phyloP scores from a whole-genome alignment of 108 stramenopile species.

The Cyclotella distinguenda region DNA sequence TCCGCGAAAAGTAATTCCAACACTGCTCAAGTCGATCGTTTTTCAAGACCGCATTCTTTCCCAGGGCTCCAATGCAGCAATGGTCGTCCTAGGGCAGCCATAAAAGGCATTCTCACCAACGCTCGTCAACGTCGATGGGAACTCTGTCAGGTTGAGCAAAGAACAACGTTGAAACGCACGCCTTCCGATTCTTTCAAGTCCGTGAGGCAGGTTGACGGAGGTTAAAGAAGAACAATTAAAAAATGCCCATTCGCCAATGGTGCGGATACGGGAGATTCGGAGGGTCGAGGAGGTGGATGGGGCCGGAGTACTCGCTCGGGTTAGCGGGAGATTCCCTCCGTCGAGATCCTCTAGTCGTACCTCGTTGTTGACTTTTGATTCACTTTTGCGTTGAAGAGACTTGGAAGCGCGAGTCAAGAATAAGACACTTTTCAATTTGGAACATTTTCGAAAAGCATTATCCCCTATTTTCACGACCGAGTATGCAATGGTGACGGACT shows the following conservation, averaged over 20 bases:
- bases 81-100: constrained; percentile 32
- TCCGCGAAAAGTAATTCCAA: too few relatives aligned
- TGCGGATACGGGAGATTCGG: constrained; percentile 12
- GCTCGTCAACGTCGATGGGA: constrained; percentile 35
- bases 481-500: constrained; percentile 33
- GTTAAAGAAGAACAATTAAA: constrained; percentile 39
- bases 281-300: background rate
- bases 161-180: constrained; percentile 50
- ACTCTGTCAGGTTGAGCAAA: constrained; percentile 15
- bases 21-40: too few relatives aligned
- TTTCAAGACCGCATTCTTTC: constrained; percentile 5
- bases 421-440: constrained; percentile 25
- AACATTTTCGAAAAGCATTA: constrained; percentile 45
- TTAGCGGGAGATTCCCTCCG: background rate
- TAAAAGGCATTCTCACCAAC: constrained; percentile 51
- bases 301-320: background rate
- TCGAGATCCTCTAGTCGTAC: constrained; percentile 10
- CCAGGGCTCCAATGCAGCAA: constrained; percentile 20
- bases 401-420: constrained; percentile 11
- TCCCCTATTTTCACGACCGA: constrained; percentile 42
- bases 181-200: constrained; percentile 26
- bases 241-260: constrained; percentile 43
- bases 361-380: constrained; percentile 1
- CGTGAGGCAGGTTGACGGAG: constrained; percentile 27
- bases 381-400: background rate